Base-by-base conservation (phyloP, 768 basidiomycete species). In the Mycena pura region DNA sequence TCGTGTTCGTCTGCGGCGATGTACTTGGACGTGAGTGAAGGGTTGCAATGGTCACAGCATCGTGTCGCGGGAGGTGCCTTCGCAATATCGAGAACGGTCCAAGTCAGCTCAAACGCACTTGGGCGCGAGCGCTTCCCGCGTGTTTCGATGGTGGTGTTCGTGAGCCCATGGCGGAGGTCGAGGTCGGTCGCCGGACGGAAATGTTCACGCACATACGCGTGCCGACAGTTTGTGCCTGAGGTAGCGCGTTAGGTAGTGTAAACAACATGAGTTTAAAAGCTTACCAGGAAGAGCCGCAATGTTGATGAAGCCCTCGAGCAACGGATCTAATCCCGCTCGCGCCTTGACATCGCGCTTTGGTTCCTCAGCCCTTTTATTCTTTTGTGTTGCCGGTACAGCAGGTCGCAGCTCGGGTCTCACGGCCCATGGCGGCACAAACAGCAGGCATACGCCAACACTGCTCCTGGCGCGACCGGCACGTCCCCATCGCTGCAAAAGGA, bases 401-500 rank as follows among this genome's bases (percentile, higher is more conserved):
- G 22, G 24, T 11, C 40, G 49, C 21, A 48, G 41, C 1, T 29
- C 38, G 1, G 57, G 55, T 25, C 60, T n/a, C 44, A 62, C 57
- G 7, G 66, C 68, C 68, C 68, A 69, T 28, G 31, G n/a, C 13
- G 29, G 63, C 10, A 69, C 56, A 21, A 69, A 55, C 2, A 69
- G 8, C 27, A 64, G 19, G 34, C 68, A 69, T 9, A 40, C 43
- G 0, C 57, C 57, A 6, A 50, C 11, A 13, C 45, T 36, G 5
- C 2, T 14, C 3, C 50, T 50, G 13, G 21, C 46, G 5, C 62
- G 48, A 7, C 29, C 53, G 7, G 64, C 56, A 19, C 49, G 63
- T 5, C 63, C 63, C 70, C 70, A 72, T 0, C 70, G 56, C 58
- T 70, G 70, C 25, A 43, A 31, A 2, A 70, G 55, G 5, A 61